phyloP scores from a whole-genome alignment of 1,284 basidiomycete species.

The Rhodotorula sp. region DNA sequence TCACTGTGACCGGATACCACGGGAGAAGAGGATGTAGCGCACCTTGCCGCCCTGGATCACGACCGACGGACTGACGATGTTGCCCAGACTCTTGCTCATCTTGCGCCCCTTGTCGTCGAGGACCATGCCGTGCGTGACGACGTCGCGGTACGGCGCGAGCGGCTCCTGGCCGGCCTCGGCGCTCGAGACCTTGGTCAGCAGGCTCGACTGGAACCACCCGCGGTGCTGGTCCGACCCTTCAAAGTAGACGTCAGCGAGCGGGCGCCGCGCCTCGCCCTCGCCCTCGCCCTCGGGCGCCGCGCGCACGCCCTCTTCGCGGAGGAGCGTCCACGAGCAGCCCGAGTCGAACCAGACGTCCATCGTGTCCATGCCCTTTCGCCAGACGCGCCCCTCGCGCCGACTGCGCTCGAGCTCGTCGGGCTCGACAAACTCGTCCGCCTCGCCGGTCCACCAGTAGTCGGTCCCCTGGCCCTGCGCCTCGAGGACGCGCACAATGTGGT shows the following conservation, averaged over 20 bases:
- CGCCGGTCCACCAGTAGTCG: slow-evolving; percentile 88
- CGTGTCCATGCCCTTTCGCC: slow-evolving; percentile 80
- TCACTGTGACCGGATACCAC: not conserved
- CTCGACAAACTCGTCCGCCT: slow-evolving; percentile 77
- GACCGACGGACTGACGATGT: slow-evolving; percentile 76
- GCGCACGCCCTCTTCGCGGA: slow-evolving; percentile 53
- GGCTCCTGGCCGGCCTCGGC: slow-evolving; percentile 49
- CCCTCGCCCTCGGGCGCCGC: slow-evolving; percentile 18
- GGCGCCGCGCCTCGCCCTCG: slow-evolving; percentile 50
- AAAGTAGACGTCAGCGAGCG: slow-evolving; percentile 81
- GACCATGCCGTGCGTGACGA: slow-evolving; percentile 97
- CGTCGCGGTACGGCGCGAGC: slow-evolving; percentile 68
- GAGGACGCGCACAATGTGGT: slow-evolving; percentile 76
- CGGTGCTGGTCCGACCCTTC: slow-evolving; percentile 98
- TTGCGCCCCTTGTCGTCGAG: slow-evolving; percentile 88
- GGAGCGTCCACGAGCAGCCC: slow-evolving; percentile 89
- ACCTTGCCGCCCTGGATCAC: slow-evolving; percentile 78
- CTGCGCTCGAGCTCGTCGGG: slow-evolving; percentile 56
- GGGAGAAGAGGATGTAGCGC: not conserved
- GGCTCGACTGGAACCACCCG: slow-evolving; percentile 97
- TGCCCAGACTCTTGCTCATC: slow-evolving; percentile 98
- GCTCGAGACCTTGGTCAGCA: slow-evolving; percentile 77
- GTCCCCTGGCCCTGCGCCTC: slow-evolving; percentile 64
- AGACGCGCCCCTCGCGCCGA: slow-evolving; percentile 53
- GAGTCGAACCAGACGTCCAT: slow-evolving; percentile 99